These are phyloP conservation scores for Ottelia alismoides DNA, from an alignment of 106 monocot species.

Conservation along the genomic window DNA sequence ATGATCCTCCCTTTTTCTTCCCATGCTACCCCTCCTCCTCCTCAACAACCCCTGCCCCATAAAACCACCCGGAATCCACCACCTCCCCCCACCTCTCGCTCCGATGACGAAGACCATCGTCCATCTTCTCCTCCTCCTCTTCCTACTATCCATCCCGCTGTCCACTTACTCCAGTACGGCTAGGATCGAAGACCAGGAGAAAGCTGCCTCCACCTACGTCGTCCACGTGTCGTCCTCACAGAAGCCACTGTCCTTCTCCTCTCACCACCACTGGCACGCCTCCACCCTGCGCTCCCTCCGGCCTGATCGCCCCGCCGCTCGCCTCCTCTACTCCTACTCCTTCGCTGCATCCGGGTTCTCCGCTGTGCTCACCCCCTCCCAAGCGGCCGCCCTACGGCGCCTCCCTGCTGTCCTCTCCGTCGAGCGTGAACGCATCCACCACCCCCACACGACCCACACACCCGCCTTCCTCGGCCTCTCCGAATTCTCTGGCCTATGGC, in stretches of 20 bases:
- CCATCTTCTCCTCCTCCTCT: background rate
- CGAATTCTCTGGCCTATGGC: slow-evolving; percentile 52
- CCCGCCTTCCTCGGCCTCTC: slow-evolving; percentile 71
- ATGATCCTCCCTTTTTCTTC: too few species aligned
- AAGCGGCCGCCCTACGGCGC: slow-evolving; percentile 32
- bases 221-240: slow-evolving; percentile 51
- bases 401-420: slow-evolving; percentile 39
- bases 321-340: slow-evolving; percentile 58
- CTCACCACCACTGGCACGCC: slow-evolving; percentile 37
- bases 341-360: slow-evolving; percentile 51
- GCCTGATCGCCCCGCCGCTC: slow-evolving; percentile 6
- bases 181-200: slow-evolving; percentile 5
- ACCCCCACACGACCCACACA: slow-evolving; percentile 68
- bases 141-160: slow-evolving; percentile 16
- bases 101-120: background rate
- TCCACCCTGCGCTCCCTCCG: slow-evolving; percentile 29
- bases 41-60: too few species aligned
- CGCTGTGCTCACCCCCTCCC: slow-evolving; percentile 37
- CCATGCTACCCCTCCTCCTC: too few species aligned
- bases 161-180: background rate
- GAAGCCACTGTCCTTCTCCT: slow-evolving; percentile 16
- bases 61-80: background rate
- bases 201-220: slow-evolving; percentile 55
- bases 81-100: too few species aligned
- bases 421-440: slow-evolving; percentile 35